A percentile compares a stretch with the other conserved stretches of the same genome.
Evolutionary conservation across 108 stramenopile genomes (phyloP).

Genomic region (Schizochytrium sp.): DNA sequence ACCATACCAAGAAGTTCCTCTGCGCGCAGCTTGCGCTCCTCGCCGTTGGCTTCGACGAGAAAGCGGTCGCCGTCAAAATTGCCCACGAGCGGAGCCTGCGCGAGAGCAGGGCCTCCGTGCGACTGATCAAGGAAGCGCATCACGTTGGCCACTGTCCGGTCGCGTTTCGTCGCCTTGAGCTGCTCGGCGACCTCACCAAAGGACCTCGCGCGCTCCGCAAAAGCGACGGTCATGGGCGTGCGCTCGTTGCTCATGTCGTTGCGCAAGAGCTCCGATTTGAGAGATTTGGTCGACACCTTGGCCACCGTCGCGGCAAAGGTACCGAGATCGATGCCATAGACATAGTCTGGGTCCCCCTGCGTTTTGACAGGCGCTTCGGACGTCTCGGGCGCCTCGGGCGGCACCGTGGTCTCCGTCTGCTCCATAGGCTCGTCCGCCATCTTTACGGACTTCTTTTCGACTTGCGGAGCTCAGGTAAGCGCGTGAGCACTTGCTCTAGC

Average conservation of each 20-base stretch:
- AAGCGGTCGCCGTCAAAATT: not conserved
- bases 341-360: not conserved
- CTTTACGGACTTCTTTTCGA: too few species aligned
- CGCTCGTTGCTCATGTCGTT: slow-evolving; percentile 10
- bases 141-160: not conserved
- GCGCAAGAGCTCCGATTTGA: not conserved
- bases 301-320: not conserved
- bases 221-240: not conserved
- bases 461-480: too few species aligned
- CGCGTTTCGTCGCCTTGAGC: not conserved
- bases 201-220: not conserved
- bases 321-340: not conserved
- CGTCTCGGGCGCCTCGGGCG: not conserved
- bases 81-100: not conserved
- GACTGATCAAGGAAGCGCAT: not conserved
- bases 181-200: slow-evolving; percentile 10
- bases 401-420: not conserved
- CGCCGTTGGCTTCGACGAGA: not conserved
- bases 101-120: not conserved
- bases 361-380: not conserved
- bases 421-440: not conserved
- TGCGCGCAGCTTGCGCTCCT: not conserved
- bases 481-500: too few species aligned
- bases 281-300: not conserved
- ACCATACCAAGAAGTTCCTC: not conserved